These are phyloP conservation scores for Cordyceps javanica DNA, from an alignment of 2,329 filamentous ascomycete species.

Conservation along the genomic window DNA sequence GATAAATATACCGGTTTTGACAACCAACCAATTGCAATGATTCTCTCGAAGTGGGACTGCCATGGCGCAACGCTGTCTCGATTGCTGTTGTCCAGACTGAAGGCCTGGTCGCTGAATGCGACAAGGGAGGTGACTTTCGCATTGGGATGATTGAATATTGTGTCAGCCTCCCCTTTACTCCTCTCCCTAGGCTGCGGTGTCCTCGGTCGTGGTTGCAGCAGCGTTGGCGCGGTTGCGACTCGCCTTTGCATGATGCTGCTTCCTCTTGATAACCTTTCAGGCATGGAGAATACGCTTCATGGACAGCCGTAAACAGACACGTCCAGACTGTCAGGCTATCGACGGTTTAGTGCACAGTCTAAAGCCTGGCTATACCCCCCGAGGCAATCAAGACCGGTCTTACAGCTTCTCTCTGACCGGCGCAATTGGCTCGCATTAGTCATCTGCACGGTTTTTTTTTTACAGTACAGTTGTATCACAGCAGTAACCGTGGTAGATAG, in stretches of 20 bases:
- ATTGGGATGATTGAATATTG: background rate
- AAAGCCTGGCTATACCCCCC: background rate
- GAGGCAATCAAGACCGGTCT: too few relatives aligned
- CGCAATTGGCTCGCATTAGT: too few relatives aligned
- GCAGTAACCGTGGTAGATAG: too few relatives aligned
- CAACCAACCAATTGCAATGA: constrained; percentile 65
- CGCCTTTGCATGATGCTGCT: constrained; percentile 14
- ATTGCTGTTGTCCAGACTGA: constrained; percentile 36
- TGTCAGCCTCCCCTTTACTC: background rate
- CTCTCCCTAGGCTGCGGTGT: background rate
- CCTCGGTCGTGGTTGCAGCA: constrained; percentile 12
- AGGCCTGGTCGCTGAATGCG: constrained; percentile 12
- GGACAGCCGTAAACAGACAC: background rate
- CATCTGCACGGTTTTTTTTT: too few relatives aligned
- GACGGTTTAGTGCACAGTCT: background rate
- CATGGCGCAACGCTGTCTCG: constrained; percentile 60
- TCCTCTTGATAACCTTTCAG: background rate
- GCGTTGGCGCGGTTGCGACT: constrained; percentile 28
- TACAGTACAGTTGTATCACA: too few relatives aligned
- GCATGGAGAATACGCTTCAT: background rate
- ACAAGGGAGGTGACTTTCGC: constrained; percentile 11
- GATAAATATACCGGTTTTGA: background rate
- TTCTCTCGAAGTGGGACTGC: constrained; percentile 70
- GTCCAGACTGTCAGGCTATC: too few relatives aligned
- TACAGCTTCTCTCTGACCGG: too few relatives aligned